Evolutionary conservation across 2,329 filamentous ascomycete species (phyloP).

Genomic region (Magnaporthiopsis incrustans): DNA sequence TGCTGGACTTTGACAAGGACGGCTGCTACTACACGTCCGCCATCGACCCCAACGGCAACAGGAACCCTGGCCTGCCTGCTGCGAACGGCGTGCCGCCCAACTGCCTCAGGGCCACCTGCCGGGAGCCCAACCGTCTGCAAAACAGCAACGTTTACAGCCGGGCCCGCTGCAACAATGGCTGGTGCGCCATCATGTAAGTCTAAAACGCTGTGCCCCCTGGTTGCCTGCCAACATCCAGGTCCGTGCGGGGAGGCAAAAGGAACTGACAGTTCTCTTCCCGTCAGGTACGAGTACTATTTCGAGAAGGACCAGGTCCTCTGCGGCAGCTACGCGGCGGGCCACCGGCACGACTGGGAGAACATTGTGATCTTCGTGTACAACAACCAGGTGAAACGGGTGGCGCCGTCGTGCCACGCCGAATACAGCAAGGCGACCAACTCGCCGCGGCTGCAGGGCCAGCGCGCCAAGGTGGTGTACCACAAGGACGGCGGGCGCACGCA

Average conservation of each 20-base stretch:
- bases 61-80: background rate
- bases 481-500: constrained; percentile 25
- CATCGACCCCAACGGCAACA: background rate
- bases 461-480: constrained; percentile 23
- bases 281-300: constrained; percentile 33
- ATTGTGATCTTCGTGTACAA: constrained; percentile 23
- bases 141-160: constrained; percentile 32
- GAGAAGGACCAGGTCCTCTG: constrained; percentile 10
- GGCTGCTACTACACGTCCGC: constrained; percentile 3
- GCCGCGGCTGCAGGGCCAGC: constrained; percentile 13
- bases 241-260: too few relatives aligned
- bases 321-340: constrained; percentile 11
- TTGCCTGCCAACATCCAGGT: too few relatives aligned
- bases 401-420: constrained; percentile 26
- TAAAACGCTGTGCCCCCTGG: too few relatives aligned
- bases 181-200: background rate
- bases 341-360: constrained; percentile 30
- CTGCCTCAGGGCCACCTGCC: constrained; percentile 17
- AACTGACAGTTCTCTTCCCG: constrained; percentile 15
- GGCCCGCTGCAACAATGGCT: constrained; percentile 25
- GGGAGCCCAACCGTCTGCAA: constrained; percentile 23
- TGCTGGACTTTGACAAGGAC: constrained; percentile 4
- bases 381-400: constrained; percentile 21
- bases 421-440: constrained; percentile 19
- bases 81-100: background rate